A percentile compares a stretch with the other conserved stretches of the same genome.
phyloP scores from a whole-genome alignment of 2,329 filamentous ascomycete species.

The Drechslera avenae region DNA sequence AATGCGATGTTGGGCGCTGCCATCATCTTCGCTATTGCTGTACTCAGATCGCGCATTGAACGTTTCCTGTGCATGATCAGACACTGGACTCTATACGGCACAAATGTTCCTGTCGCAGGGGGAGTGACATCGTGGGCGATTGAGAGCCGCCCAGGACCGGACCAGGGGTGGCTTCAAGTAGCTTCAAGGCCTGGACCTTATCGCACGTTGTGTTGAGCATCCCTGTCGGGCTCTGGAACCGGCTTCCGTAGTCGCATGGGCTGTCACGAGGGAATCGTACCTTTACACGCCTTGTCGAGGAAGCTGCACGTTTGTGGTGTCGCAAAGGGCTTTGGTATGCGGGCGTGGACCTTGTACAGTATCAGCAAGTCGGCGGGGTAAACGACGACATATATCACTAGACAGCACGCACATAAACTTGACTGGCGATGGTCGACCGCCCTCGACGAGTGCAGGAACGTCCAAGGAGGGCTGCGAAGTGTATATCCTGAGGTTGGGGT shows the following conservation, averaged over 20 bases:
- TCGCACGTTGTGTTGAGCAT: background rate
- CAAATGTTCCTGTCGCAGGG: background rate
- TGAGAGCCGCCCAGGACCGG: background rate
- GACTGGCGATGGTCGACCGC: constrained; percentile 51
- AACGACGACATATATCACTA: constrained; percentile 5
- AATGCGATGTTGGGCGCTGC: constrained; percentile 79
- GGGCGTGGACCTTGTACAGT: constrained; percentile 57
- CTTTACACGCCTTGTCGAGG: constrained; percentile 67
- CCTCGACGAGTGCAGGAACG: constrained; percentile 48
- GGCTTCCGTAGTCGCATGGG: background rate
- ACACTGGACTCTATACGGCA: background rate
- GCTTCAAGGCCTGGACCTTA: background rate
- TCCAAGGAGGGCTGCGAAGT: constrained; percentile 57
- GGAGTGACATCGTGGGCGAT: background rate
- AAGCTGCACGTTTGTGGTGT: constrained; percentile 67
- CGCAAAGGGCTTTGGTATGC: constrained; percentile 67
- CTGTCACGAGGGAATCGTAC: constrained; percentile 41
- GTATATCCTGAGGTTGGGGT: constrained; percentile 43
- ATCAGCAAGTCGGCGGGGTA: constrained; percentile 37
- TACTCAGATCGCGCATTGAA: constrained; percentile 88
- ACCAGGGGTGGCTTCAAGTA: background rate
- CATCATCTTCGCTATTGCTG: constrained; percentile 81
- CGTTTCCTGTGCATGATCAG: constrained; percentile 69
- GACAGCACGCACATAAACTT: constrained; percentile 55
- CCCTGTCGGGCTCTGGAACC: background rate